Conservation (phyloP, 768 basidiomycete genomes). For the Pleurotus platypus region DNA sequence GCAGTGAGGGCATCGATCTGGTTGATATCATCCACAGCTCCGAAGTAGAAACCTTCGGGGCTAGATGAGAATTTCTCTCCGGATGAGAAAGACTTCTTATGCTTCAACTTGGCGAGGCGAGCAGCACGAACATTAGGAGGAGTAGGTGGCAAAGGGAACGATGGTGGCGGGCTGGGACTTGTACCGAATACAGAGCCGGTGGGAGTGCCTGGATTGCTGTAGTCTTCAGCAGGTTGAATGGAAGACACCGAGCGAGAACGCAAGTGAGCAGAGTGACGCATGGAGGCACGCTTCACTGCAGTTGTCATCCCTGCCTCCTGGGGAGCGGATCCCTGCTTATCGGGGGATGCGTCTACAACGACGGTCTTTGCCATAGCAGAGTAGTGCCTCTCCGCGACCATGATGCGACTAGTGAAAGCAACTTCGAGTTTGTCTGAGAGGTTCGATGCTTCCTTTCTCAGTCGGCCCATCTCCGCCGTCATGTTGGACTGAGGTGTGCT, state of each 20-base stretch:
- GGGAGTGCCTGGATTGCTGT: conserved; percentile 32
- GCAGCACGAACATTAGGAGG: conserved; percentile 62
- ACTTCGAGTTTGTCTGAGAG: conserved; percentile 52
- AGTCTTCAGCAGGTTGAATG: conserved; percentile 14
- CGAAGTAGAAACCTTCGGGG: conserved; percentile 45
- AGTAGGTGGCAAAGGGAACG: conserved; percentile 72
- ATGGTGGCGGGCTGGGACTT: conserved; percentile 55
- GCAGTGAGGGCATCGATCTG: conserved; percentile 74
- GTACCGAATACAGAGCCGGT: conserved; percentile 27
- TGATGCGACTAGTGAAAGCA: conserved; percentile 52
- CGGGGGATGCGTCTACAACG: conserved; percentile 45
- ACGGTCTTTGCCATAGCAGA: conserved; percentile 68
- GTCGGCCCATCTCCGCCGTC: conserved; percentile 54
- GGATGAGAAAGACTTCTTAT: conserved; percentile 63
- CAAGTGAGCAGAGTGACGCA: conserved; percentile 42
- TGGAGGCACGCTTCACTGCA: conserved; percentile 20
- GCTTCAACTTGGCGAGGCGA: conserved; percentile 48
- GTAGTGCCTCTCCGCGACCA: conserved; percentile 73
- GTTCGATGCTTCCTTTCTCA: conserved; percentile 45
- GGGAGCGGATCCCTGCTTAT: conserved; percentile 29
- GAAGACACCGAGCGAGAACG: conserved; percentile 62
- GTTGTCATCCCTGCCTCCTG: conserved; percentile 30
- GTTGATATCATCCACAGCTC: conserved; percentile 50
- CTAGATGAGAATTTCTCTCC: conserved; percentile 22
- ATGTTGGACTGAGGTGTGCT: conserved; percentile 54